Base-by-base conservation (phyloP, 148 eudicot genomes). In the Heliosperma pusillum region DNA sequence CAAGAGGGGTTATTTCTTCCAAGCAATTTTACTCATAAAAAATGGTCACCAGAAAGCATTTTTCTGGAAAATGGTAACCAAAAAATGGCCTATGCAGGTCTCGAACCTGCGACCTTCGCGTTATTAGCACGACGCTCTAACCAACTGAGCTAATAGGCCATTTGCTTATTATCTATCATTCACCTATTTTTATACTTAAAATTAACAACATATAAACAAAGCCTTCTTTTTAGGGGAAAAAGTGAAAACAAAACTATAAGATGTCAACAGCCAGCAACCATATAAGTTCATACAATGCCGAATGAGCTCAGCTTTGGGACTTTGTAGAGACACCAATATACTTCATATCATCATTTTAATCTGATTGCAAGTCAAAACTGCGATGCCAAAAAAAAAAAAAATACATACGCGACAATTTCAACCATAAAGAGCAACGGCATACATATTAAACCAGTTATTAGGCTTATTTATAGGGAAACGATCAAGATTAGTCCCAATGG, bases 51-150 rank as follows among this genome's bases (percentile, higher is more conserved):
- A 47, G 1, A 7, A 47, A 9, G 53, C 36, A 3, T 2, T 33
- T 3, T 33, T 3, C 5, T 3, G 45, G 45, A 42, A 40, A 42
- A 3, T 24, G 12, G 26, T 3, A 24, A 47, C 4, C 33, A 19
- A 17, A 47, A 70, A 15, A 6, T 89, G 92, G 89, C 96, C 92
- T 87, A 91, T 89, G 89, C 89, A 91, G 89, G 91, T 87, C 83
- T 91, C 92, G 86, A 91, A 88, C 90, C 88, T 88, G 91, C 85
- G 84, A 91, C 93, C 89, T 89, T 87, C 91, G 91, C 89, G 89
- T 88, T 89, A 91, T 91, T 91, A 91, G 97, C 97, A 85, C 83
- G 86, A 86, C 83, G 85, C 85, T 85, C 87, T 88, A 86, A 88
- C 89, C 92, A 88, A 56, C 71, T 71, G 71, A 71, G 75, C 80